Base-by-base conservation (phyloP, 441 rosid species). In the Adansonia rubrostipa region DNA sequence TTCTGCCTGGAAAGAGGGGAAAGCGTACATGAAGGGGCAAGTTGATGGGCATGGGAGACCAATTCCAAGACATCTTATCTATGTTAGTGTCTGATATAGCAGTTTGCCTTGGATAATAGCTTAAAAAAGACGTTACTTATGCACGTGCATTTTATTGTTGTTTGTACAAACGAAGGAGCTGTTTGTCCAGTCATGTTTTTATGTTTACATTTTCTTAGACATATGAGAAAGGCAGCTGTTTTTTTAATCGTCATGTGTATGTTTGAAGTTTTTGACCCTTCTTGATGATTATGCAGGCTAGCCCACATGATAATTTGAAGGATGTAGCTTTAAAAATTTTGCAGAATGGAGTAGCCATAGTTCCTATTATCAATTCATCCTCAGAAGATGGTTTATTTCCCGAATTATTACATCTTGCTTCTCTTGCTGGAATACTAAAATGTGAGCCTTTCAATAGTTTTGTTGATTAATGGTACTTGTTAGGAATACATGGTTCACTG, bases 1-100 rank as follows among this genome's bases (percentile, higher is more conserved):
- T 73, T 86, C 96, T 42, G 96, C 96, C 28, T 92, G 96, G 96
- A 92, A 92, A 84, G 93, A 89, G 77, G 93, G 88, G 17, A 90
- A 89, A 82, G 87, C 91, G 79, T 84, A 89, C 78, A 77, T 90
- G 77, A 90, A 86, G 22, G 79, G 88, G 77, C 92, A 90, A 82
- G 56, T 71, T 67, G 94, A 92, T 89, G 90, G 87, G 74, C 85
- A 83, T 76, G 92, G 92, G 76, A 88, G 90, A 86, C 80, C 91
- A 60, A 77, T 79, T 82, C 79, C 88, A 40, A 86, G 90, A 81
- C 84, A 81, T 71, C 86, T 92, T 76, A 86, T 90, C 78, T 87
- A 86, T 76, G 96, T 92, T 82, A 81, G 88, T 87, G 71, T 15
- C 81, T 77, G 71, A 67, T 44, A 60, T 51, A 8, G 44, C 51